These are phyloP conservation scores for Omphalea diandra DNA, from an alignment of 441 rosid genomes.

Conservation along the genomic window DNA sequence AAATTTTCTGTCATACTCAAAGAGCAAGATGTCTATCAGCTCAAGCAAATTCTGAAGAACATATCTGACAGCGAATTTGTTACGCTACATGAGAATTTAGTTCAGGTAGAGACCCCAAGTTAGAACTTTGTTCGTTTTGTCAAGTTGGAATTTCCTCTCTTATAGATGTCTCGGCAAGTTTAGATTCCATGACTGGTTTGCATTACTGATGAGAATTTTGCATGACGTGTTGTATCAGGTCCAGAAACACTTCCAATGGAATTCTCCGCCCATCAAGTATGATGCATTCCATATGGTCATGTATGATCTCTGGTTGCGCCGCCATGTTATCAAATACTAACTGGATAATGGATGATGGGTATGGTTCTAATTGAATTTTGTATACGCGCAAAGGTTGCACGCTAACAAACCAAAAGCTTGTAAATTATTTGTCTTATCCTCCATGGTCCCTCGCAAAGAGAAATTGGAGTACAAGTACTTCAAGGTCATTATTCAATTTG, in stretches of 20 bases:
- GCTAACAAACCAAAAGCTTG: slow-evolving; percentile 30
- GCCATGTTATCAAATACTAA: slow-evolving; percentile 82
- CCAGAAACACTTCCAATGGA: slow-evolving; percentile 96
- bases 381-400: slow-evolving; percentile 19
- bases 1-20: slow-evolving; percentile 73
- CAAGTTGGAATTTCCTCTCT: not conserved
- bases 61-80: slow-evolving; percentile 66
- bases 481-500: not conserved
- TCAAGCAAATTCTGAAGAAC: slow-evolving; percentile 72
- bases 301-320: slow-evolving; percentile 95
- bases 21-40: slow-evolving; percentile 75
- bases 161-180: not conserved
- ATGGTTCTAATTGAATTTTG: slow-evolving; percentile 1
- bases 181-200: not conserved
- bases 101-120: slow-evolving; percentile 44
- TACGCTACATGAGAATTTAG: slow-evolving; percentile 68
- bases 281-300: slow-evolving; percentile 96
- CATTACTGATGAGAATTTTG: slow-evolving; percentile 18
- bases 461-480: not conserved
- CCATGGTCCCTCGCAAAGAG: not conserved
- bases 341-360: slow-evolving; percentile 16
- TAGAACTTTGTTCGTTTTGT: not conserved
- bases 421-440: slow-evolving; percentile 14
- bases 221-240: slow-evolving; percentile 48
- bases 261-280: slow-evolving; percentile 66